Conservation (phyloP, 83 land plant genomes). For the Picea abies region DNA sequence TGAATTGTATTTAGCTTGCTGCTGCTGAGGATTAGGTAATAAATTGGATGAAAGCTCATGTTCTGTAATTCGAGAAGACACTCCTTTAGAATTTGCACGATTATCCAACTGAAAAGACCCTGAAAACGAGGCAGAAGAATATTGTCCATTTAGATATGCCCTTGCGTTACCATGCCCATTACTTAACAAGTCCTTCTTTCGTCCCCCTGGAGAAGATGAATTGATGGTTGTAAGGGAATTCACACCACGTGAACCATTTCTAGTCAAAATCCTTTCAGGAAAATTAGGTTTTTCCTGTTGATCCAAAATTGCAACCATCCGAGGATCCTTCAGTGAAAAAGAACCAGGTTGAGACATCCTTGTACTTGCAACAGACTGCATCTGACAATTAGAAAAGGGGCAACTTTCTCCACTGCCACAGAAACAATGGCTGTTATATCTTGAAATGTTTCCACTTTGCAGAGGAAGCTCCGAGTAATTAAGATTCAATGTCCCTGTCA, state of each 20-base stretch:
- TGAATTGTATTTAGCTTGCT: constrained; percentile 23
- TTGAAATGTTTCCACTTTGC: background rate
- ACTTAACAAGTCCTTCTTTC: constrained; percentile 10
- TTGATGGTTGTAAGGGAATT: background rate
- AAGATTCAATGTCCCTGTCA: background rate
- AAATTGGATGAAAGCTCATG: background rate
- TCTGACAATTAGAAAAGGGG: background rate
- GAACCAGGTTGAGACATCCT: background rate
- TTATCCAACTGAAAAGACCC: background rate
- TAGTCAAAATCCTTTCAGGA: background rate
- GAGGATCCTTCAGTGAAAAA: background rate
- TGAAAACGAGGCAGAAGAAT: background rate
- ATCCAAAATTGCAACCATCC: background rate
- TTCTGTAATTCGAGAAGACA: background rate
- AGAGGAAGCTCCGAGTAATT: background rate
- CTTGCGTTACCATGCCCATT: background rate
- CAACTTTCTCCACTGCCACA: background rate
- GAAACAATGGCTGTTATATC: background rate
- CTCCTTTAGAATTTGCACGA: background rate
- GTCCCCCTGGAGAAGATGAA: background rate
- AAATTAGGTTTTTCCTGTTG: background rate
- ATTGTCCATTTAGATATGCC: background rate
- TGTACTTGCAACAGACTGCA: background rate
- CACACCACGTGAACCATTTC: background rate
- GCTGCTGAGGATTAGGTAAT: background rate